Conservation (phyloP, 2,329 filamentous ascomycete genomes). For the Claviceps digitariae region DNA sequence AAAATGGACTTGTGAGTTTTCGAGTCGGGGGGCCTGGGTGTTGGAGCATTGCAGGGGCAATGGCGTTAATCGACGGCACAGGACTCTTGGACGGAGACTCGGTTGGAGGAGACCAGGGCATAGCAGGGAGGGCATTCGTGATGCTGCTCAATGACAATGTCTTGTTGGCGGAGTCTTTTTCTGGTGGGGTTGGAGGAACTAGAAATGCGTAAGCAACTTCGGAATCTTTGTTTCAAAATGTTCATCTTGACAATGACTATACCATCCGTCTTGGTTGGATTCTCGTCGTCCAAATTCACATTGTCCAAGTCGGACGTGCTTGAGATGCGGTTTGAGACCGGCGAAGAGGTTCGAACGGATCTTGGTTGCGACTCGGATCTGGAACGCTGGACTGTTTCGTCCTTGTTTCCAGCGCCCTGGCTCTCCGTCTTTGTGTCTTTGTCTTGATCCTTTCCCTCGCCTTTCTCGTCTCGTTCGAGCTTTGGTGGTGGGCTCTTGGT, state of each 20-base stretch:
- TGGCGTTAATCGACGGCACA: slow-evolving; percentile 19
- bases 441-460: slow-evolving; percentile 1
- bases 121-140: slow-evolving; percentile 55
- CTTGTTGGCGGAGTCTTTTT: slow-evolving; percentile 33
- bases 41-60: slow-evolving; percentile 18
- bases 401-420: slow-evolving; percentile 6
- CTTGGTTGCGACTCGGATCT: slow-evolving; percentile 10
- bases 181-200: slow-evolving; percentile 20
- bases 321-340: slow-evolving; percentile 31
- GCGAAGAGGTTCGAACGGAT: slow-evolving; percentile 22
- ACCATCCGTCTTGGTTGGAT: slow-evolving; percentile 22
- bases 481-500: slow-evolving; percentile 18
- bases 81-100: slow-evolving; percentile 33
- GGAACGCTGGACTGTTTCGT: slow-evolving; percentile 6
- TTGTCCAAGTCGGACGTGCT: slow-evolving; percentile 38
- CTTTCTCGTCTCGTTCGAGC: neutral
- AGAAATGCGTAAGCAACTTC: slow-evolving; percentile 9
- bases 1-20: slow-evolving; percentile 79
- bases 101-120: slow-evolving; percentile 55
- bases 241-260: neutral
- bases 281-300: slow-evolving; percentile 54
- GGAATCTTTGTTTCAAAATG: neutral
- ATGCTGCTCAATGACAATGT: slow-evolving; percentile 55
- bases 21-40: slow-evolving; percentile 31
- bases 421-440: slow-evolving; percentile 7